Percentiles rank a stretch among this genome's conserved stretches.
These are phyloP conservation scores for Boletus reticuloceps DNA, from an alignment of 768 basidiomycete species.

Conservation along the genomic window DNA sequence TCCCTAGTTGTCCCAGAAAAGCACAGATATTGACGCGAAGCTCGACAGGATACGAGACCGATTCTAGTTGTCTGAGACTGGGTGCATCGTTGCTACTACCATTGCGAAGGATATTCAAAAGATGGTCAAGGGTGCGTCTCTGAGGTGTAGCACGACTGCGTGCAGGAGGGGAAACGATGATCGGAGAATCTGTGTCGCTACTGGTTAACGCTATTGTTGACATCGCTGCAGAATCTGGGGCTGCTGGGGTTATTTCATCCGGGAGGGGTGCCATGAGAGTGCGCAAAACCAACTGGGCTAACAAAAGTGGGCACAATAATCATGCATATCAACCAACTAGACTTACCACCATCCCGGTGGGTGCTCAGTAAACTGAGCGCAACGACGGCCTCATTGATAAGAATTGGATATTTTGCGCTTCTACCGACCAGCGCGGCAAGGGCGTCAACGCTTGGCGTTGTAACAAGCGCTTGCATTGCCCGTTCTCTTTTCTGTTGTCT, in stretches of 20 bases:
- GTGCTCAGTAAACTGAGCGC: slow-evolving; percentile 77
- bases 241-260: slow-evolving; percentile 35
- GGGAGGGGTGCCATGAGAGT: slow-evolving; percentile 54
- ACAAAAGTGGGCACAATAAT: slow-evolving; percentile 6
- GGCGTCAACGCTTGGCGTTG: slow-evolving; percentile 52
- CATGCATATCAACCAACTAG: background rate
- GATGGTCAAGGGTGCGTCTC: slow-evolving; percentile 63
- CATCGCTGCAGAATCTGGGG: slow-evolving; percentile 33
- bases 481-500: slow-evolving; percentile 50
- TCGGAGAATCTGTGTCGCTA: slow-evolving; percentile 48
- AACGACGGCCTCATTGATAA: slow-evolving; percentile 88
- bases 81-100: slow-evolving; percentile 23
- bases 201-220: slow-evolving; percentile 40
- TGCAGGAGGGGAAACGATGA: slow-evolving; percentile 40
- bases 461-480: slow-evolving; percentile 52
- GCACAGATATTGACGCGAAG: slow-evolving; percentile 76
- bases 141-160: slow-evolving; percentile 43
- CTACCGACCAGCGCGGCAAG: slow-evolving; percentile 71
- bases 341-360: slow-evolving; percentile 61
- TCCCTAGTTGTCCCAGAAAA: slow-evolving; percentile 62
- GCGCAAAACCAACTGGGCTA: slow-evolving; percentile 63
- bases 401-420: slow-evolving; percentile 76
- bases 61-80: slow-evolving; percentile 39
- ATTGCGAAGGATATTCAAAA: slow-evolving; percentile 60
- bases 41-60: slow-evolving; percentile 62